Evolutionary conservation across 345 rosid species (phyloP).

Genomic region (Eucalyptus victrix): DNA sequence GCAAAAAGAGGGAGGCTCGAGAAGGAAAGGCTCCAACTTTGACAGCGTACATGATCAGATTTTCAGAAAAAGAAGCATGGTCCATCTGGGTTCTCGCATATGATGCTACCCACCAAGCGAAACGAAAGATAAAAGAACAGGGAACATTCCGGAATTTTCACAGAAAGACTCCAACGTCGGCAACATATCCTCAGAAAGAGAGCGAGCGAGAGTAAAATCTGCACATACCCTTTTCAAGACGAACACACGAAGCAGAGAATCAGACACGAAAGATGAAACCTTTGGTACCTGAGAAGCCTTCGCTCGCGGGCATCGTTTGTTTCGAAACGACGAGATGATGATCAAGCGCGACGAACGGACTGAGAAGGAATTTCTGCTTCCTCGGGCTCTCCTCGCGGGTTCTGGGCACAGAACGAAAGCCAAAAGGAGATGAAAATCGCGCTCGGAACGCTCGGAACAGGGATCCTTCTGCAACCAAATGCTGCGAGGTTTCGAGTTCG

Average conservation of each 20-base stretch:
- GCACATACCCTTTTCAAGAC: not conserved
- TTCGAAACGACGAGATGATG: not conserved
- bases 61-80: not conserved
- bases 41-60: not conserved
- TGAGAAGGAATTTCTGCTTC: not conserved
- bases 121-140: not conserved
- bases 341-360: not conserved
- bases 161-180: not conserved
- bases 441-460: not conserved
- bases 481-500: not conserved
- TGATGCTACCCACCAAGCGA: not conserved
- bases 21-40: not conserved
- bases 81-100: not conserved
- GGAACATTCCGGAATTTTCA: not conserved
- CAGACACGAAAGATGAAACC: not conserved
- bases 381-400: not conserved
- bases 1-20: not conserved
- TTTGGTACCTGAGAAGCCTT: not conserved
- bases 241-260: not conserved
- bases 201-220: not conserved
- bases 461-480: not conserved
- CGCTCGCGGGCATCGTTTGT: not conserved
- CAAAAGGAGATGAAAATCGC: not conserved
- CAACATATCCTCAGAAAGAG: not conserved
- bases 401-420: not conserved